Evolutionary conservation across 805 yeast species (phyloP).

Genomic region (Candida pini): DNA sequence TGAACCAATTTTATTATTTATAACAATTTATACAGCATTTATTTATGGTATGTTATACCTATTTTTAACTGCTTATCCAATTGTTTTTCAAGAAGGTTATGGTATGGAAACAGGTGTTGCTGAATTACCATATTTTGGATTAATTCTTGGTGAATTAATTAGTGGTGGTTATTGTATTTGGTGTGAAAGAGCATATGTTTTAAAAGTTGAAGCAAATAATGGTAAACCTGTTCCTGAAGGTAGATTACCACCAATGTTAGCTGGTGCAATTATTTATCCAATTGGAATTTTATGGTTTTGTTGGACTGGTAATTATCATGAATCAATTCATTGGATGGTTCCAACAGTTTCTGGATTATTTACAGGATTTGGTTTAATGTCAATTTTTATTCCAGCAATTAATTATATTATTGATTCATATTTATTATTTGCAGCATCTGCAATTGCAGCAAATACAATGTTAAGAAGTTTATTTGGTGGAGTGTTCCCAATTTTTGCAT

Average conservation of each 20-base stretch:
- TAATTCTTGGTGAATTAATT: slow-evolving; percentile 60
- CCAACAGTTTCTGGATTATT: slow-evolving; percentile 63
- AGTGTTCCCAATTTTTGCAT: slow-evolving; percentile 66
- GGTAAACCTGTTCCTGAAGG: slow-evolving; percentile 72
- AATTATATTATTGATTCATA: slow-evolving; percentile 73
- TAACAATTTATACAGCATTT: slow-evolving; percentile 69
- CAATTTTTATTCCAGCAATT: slow-evolving; percentile 62
- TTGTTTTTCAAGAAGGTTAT: slow-evolving; percentile 60
- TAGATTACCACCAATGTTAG: slow-evolving; percentile 70
- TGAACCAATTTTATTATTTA: slow-evolving; percentile 68
- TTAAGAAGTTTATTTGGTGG: slow-evolving; percentile 65
- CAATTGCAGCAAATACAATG: slow-evolving; percentile 48
- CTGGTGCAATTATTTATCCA: slow-evolving; percentile 67
- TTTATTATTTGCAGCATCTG: slow-evolving; percentile 69
- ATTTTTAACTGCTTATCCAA: slow-evolving; percentile 70
- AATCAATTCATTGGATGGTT: slow-evolving; percentile 74
- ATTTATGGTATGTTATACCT: slow-evolving; percentile 76
- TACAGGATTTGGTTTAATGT: slow-evolving; percentile 62
- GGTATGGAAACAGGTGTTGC: slow-evolving; percentile 57
- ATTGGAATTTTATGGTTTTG: slow-evolving; percentile 80
- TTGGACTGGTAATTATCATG: slow-evolving; percentile 78
- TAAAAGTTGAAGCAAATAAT: slow-evolving; percentile 43
- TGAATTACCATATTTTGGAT: slow-evolving; percentile 74
- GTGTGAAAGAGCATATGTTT: slow-evolving; percentile 49
- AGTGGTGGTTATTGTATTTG: slow-evolving; percentile 51